Base-by-base conservation (phyloP, 306 rosid species). In the Pyrus bretschneideri region DNA sequence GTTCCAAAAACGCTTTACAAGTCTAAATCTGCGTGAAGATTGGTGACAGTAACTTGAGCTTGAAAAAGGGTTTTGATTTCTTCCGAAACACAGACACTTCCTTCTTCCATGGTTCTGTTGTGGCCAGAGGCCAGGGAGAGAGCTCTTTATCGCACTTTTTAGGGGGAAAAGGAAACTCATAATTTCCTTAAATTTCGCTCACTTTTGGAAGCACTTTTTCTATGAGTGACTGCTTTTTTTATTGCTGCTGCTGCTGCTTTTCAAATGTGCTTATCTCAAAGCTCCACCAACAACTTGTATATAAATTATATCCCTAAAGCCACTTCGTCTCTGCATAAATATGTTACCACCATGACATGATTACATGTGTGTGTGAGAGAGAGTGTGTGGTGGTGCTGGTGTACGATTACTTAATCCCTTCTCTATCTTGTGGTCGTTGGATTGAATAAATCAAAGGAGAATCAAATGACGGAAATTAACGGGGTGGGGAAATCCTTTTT, bases 101-200 rank as follows among this genome's bases (percentile, higher is more conserved):
- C 15, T 58, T 22, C 62, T 57, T 58, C 73, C 75, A 77, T 74
- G 40, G 79, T 80, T 71, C 51, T 45, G 5, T 45, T 13, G 6
- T 14, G 54, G 19, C 19, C 54, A 46, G 18, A 1, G 19, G 54
- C 7, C 19, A 46, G 18, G 5, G 19, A 17, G 5, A 1, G 66
- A 60, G 71, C 70, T 71, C 69, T 79, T 85, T 35, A n/a, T 22
- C 45, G 11, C 46, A 70, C 82, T 78, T 76, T 85, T 65, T 67
- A 77, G 82, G 61, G 3, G 8, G 22, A 31, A 60, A 62, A 57
- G 8, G 19, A 51, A 62, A 62, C 79, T 71, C 69, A 71, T 81
- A 82, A 79, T 81, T 76, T 83, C 91, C 95, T 85, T 86, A 87
- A 89, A 84, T 91, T 89, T 79, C 90, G 91, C 87, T 33, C 83